A percentile compares a stretch with the other conserved stretches of the same genome.
phyloP scores from a whole-genome alignment of 73 alveolate genomes.

The Paramecium primaurelia region DNA sequence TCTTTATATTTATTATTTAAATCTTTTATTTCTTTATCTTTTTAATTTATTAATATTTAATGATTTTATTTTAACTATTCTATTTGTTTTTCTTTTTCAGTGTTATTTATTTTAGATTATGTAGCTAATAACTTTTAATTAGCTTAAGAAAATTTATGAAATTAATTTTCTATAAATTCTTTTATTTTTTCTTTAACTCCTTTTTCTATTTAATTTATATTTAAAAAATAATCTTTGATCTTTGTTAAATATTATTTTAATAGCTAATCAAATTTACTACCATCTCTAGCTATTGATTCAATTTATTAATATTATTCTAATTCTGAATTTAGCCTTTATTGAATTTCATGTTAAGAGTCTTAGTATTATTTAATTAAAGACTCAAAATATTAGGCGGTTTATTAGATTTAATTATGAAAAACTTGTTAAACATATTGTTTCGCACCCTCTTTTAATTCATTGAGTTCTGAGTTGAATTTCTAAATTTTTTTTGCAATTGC shows the following conservation, averaged over 20 bases:
- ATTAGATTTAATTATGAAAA: background rate
- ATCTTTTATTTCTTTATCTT: background rate
- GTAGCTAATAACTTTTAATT: background rate
- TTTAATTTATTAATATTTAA: background rate
- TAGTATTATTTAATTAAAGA: background rate
- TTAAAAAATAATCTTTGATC: background rate
- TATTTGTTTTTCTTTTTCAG: background rate
- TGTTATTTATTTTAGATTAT: background rate
- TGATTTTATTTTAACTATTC: background rate
- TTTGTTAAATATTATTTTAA: background rate
- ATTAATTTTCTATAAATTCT: background rate
- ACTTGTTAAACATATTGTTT: background rate
- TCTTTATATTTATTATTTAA: background rate
- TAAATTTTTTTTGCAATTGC: background rate
- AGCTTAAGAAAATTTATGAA: background rate
- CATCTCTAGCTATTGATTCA: background rate
- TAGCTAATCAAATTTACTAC: background rate
- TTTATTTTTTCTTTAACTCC: background rate
- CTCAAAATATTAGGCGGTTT: background rate
- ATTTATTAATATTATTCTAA: background rate
- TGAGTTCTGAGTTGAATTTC: background rate
- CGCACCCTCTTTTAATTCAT: background rate
- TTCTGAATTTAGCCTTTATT: background rate
- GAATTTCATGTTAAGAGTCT: background rate
- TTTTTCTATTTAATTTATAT: background rate